Evolutionary conservation across 2,329 filamentous ascomycete species (phyloP).

Genomic region (Curvularia sp.): DNA sequence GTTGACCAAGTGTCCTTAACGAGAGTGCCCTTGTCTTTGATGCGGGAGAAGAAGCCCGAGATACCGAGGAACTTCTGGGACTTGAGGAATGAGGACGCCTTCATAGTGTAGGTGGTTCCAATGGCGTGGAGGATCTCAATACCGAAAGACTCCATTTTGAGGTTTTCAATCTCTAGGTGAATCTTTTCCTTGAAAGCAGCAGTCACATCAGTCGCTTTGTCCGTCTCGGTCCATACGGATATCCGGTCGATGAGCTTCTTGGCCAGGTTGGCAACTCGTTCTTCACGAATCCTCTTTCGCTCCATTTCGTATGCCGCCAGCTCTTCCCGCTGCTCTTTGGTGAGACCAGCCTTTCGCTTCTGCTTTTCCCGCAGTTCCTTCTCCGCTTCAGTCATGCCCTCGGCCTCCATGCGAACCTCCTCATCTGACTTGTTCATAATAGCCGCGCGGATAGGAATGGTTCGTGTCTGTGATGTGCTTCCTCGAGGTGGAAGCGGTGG

Average conservation of each 20-base stretch:
- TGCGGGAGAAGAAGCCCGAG: constrained; percentile 87
- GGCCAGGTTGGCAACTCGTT: constrained; percentile 83
- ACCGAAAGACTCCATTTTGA: constrained; percentile 99
- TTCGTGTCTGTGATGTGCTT: constrained; percentile 58
- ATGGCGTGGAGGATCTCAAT: constrained; percentile 96
- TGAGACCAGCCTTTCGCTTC: constrained; percentile 86
- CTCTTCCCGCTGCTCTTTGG: constrained; percentile 92
- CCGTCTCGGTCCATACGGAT: constrained; percentile 96
- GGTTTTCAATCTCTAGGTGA: constrained; percentile 90
- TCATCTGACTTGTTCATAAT: constrained; percentile 90
- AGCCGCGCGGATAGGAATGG: constrained; percentile 79
- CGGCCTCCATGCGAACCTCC: constrained; percentile 68
- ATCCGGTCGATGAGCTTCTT: constrained; percentile 89
- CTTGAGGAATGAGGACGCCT: constrained; percentile 86
- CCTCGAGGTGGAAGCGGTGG: constrained; percentile 52
- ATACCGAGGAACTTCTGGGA: constrained; percentile 97
- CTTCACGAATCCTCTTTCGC: constrained; percentile 80
- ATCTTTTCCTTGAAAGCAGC: constrained; percentile 93
- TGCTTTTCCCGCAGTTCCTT: constrained; percentile 79
- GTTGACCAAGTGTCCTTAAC: constrained; percentile 99
- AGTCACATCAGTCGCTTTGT: constrained; percentile 85
- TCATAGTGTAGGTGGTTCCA: constrained; percentile 86
- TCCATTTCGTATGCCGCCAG: constrained; percentile 88
- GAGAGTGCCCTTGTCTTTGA: constrained; percentile 95
- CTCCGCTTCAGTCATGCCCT: constrained; percentile 73